Conservation (phyloP, 352 stramenopile species). For the Globisporangium alternatum region DNA sequence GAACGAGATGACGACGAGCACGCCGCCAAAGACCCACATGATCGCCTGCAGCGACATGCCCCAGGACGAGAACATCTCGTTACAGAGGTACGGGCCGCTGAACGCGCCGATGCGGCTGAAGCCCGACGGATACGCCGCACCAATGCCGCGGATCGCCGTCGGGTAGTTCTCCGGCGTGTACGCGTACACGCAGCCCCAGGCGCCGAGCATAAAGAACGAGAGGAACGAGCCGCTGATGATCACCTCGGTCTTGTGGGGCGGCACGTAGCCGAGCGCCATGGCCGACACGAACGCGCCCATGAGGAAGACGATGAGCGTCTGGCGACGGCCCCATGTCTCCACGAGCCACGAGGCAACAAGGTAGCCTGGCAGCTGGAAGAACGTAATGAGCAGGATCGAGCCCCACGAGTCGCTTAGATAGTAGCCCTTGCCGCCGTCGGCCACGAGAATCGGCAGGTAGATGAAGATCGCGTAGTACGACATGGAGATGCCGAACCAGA, state of each 20-base stretch:
- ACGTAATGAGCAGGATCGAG: conserved; percentile 58
- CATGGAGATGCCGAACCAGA: conserved; percentile 70
- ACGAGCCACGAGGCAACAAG: conserved; percentile 47
- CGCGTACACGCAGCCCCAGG: conserved; percentile 66
- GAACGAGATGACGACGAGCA: conserved; percentile 52
- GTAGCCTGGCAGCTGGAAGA: conserved; percentile 64
- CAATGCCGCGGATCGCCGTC: conserved; percentile 65
- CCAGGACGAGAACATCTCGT: conserved; percentile 57
- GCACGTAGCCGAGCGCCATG: conserved; percentile 63
- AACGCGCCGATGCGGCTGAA: conserved; percentile 70
- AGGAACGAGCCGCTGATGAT: conserved; percentile 49
- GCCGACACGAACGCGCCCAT: conserved; percentile 39
- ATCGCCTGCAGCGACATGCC: conserved; percentile 55
- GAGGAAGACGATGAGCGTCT: conserved; percentile 55
- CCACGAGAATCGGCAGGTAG: conserved; percentile 48
- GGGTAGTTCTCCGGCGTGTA: conserved; percentile 80
- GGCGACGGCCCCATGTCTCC: conserved; percentile 50
- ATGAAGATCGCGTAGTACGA: conserved; percentile 75
- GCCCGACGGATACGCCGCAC: conserved; percentile 56
- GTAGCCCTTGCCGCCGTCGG: conserved; percentile 42
- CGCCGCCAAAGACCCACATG: conserved; percentile 67
- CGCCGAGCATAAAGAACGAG: conserved; percentile 69
- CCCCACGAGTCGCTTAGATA: conserved; percentile 54
- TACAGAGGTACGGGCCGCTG: conserved; percentile 57
- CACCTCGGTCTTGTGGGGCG: conserved; percentile 32